Conservation (phyloP, 2,329 filamentous ascomycete species). For the Coniochaeta prunicola region DNA sequence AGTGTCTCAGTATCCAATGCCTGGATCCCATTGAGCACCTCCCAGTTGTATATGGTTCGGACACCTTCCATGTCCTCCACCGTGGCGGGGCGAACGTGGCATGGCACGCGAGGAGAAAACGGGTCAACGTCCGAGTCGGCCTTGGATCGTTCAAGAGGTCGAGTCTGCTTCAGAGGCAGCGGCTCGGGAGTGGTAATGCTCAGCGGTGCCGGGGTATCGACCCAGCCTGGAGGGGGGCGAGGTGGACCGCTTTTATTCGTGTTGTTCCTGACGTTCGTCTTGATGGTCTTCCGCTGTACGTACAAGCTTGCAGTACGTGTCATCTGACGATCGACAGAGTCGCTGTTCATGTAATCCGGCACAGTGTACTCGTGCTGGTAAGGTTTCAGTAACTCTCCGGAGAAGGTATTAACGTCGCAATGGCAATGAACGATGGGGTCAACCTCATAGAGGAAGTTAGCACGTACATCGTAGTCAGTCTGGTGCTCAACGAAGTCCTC, state of each 20-base stretch:
- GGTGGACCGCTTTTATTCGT: not conserved
- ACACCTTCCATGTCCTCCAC: slow-evolving; percentile 30
- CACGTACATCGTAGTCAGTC: not conserved
- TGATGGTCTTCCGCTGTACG: not conserved
- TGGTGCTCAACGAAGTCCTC: slow-evolving; percentile 14
- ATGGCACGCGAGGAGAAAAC: slow-evolving; percentile 18
- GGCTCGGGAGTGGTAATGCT: not conserved
- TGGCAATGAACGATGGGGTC: not conserved
- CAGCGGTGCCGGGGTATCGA: not conserved
- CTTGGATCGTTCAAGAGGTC: not conserved
- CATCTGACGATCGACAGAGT: not conserved
- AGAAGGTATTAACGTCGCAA: not conserved
- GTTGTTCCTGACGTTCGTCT: not conserved
- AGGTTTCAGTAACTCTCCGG: not conserved
- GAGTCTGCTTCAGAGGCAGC: not conserved
- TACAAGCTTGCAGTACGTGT: not conserved
- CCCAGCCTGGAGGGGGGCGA: not conserved
- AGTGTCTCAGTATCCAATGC: slow-evolving; percentile 22
- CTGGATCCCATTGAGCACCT: slow-evolving; percentile 23
- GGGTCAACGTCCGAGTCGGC: slow-evolving; percentile 9
- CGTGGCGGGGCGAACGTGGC: slow-evolving; percentile 34
- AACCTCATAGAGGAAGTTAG: not conserved
- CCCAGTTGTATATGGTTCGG: slow-evolving; percentile 36
- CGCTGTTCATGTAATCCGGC: not conserved
- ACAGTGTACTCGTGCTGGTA: not conserved